Base-by-base conservation (phyloP, 768 basidiomycete species). In the Leccinum imitatum region DNA sequence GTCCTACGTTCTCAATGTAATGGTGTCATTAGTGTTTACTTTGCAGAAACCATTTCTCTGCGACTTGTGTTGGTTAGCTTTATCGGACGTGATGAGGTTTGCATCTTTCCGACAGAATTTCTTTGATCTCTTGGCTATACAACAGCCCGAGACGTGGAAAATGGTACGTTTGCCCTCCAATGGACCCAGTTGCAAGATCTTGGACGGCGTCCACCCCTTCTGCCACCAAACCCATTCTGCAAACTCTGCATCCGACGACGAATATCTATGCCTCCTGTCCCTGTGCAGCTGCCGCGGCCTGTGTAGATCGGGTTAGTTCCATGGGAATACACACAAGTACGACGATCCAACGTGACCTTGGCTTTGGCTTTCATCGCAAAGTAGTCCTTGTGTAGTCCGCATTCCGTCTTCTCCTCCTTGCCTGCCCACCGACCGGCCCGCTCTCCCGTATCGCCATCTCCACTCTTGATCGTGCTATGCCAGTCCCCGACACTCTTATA, bases 401-500 rank as follows among this genome's bases (percentile, higher is more conserved):
- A 98, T 74, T 98, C 96, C 2, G 93, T 93, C 82, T 98, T 99
- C 46, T 78, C 78, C 61, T 82, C 80, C 71, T 82, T 88, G 6
- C 91, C 93, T 3, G 89, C 87, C 97, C 97, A 99, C 57, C 97
- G 78, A 1, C 96, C 96, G 2, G 89, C 87, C 25, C 14, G 84
- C 76, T 99, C 97, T 4, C 81, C 83, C 0, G 72, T 75, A 60
- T 92, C 92, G 46, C 89, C 83, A 8, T 77, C 78, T 0, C 84
- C 87, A 61, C 86, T 87, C 65, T 74, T 80, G n/a, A 73, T 74
- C 0, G 97, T 99, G 62, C 93, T 95, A 76, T 99, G 97, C 91
- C 95, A 96, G 75, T 99, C 97, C 4, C 97, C 97, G 63, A 99
- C 86, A 69, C 92, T 94, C 66, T 87, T 89, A 79, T 98, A 99